Conservation (phyloP, 2,329 filamentous ascomycete species). For the Aspergillus sp. region DNA sequence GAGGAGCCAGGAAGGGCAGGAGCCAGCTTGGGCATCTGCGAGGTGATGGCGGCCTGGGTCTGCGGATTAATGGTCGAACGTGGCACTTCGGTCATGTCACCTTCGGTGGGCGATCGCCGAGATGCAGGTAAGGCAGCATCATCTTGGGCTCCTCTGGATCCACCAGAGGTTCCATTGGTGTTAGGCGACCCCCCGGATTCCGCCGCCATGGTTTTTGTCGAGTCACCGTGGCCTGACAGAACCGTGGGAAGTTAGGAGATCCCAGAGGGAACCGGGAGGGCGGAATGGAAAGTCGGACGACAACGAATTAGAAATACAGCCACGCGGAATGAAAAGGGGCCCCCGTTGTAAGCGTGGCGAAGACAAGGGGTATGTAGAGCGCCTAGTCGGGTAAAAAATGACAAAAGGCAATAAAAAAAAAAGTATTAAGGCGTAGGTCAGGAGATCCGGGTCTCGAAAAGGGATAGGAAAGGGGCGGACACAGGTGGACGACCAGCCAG, state of each 20-base stretch:
- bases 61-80: slow-evolving; percentile 28
- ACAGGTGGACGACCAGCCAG: slow-evolving; percentile 18
- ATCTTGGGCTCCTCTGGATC: slow-evolving; percentile 27
- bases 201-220: slow-evolving; percentile 32
- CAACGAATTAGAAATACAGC: neutral
- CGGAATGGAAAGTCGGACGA: slow-evolving; percentile 19
- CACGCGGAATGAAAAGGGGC: neutral
- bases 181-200: slow-evolving; percentile 38
- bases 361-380: slow-evolving; percentile 1
- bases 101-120: slow-evolving; percentile 28
- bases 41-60: slow-evolving; percentile 23
- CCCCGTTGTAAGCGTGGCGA: neutral
- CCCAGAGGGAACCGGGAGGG: slow-evolving; percentile 32
- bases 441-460: slow-evolving; percentile 12
- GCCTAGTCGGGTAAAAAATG: slow-evolving; percentile 2
- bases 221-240: slow-evolving; percentile 28
- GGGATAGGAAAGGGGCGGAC: slow-evolving; percentile 7
- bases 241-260: slow-evolving; percentile 34
- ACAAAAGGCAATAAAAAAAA: slow-evolving; percentile 7
- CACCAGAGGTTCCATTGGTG: slow-evolving; percentile 30
- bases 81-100: slow-evolving; percentile 29
- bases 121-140: slow-evolving; percentile 23
- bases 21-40: slow-evolving; percentile 33
- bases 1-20: slow-evolving; percentile 26
- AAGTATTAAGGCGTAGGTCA: slow-evolving; percentile 12